phyloP scores from a whole-genome alignment of 352 stramenopile genomes.

The Pythium phragmiticola region DNA sequence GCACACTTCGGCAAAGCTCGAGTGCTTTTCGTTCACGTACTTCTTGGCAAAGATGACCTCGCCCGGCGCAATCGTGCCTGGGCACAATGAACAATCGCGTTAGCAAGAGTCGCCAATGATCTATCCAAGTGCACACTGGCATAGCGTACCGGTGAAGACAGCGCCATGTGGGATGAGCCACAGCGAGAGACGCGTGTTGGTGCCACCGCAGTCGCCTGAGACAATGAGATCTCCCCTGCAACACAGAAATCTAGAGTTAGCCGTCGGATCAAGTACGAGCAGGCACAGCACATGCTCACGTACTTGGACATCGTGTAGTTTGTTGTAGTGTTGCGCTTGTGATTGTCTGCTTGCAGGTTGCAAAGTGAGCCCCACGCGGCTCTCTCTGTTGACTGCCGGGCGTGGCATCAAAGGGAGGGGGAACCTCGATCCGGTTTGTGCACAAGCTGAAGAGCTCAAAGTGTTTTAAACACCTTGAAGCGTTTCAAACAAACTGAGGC shows the following conservation, averaged over 20 bases:
- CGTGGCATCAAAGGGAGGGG: background rate
- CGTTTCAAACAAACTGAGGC: background rate
- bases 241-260: background rate
- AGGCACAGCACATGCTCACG: background rate
- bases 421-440: background rate
- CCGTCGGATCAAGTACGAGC: background rate
- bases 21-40: constrained; percentile 83
- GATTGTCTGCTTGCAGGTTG: background rate
- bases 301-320: background rate
- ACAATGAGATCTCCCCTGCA: constrained; percentile 67
- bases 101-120: background rate
- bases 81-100: constrained; percentile 6
- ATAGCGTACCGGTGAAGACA: constrained; percentile 50
- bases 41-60: constrained; percentile 86
- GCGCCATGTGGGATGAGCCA: constrained; percentile 71
- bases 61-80: constrained; percentile 70
- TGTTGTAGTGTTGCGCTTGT: background rate
- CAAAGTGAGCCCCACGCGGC: background rate
- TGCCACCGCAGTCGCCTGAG: constrained; percentile 96
- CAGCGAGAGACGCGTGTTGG: constrained; percentile 94
- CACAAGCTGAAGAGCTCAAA: background rate
- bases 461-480: no score
- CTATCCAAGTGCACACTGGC: background rate
- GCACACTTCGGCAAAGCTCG: constrained; percentile 86
- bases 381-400: background rate